A percentile compares a stretch with the other conserved stretches of the same genome.
Conservation (phyloP, 2,329 filamentous ascomycete species). For the Trichoderma semiorbis region DNA sequence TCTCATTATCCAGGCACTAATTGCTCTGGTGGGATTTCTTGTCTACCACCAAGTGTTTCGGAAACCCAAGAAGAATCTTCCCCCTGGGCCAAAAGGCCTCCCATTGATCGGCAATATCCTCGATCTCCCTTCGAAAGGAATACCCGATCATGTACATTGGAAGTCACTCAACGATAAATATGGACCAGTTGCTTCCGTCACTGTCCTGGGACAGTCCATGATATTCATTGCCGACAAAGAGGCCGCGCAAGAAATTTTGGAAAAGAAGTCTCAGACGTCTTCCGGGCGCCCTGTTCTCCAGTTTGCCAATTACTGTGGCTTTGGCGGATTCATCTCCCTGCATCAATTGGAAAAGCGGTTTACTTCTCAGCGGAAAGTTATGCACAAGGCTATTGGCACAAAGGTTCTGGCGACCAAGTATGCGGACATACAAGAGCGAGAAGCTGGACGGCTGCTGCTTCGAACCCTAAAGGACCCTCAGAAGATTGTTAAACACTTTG, state of each 20-base stretch:
- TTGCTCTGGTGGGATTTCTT: neutral
- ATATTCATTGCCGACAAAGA: conserved; percentile 38
- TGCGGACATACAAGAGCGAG: neutral
- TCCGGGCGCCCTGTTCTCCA: neutral
- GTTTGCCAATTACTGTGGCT: conserved; percentile 8
- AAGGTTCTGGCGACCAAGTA: neutral
- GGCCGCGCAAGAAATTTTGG: conserved; percentile 35
- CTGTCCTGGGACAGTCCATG: conserved; percentile 31
- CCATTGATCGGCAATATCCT: conserved; percentile 44
- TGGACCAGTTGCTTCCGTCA: conserved; percentile 26
- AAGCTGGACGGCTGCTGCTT: neutral
- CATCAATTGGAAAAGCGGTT: neutral
- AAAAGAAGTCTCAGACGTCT: conserved; percentile 31
- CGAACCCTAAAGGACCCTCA: neutral
- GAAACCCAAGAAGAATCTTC: conserved; percentile 16
- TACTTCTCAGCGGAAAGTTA: neutral
- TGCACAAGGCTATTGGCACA: conserved; percentile 1
- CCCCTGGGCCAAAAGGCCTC: conserved; percentile 30
- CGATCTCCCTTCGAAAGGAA: conserved; percentile 38
- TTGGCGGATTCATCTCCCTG: neutral
- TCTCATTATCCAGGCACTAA: neutral
- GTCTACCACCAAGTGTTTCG: neutral
- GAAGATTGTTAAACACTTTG: neutral
- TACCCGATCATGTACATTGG: conserved; percentile 33
- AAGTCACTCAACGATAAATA: conserved; percentile 31